A percentile compares a stretch with the other conserved stretches of the same genome.
Conservation (phyloP, 306 rosid species). For the Casuarina equisetifolia region DNA sequence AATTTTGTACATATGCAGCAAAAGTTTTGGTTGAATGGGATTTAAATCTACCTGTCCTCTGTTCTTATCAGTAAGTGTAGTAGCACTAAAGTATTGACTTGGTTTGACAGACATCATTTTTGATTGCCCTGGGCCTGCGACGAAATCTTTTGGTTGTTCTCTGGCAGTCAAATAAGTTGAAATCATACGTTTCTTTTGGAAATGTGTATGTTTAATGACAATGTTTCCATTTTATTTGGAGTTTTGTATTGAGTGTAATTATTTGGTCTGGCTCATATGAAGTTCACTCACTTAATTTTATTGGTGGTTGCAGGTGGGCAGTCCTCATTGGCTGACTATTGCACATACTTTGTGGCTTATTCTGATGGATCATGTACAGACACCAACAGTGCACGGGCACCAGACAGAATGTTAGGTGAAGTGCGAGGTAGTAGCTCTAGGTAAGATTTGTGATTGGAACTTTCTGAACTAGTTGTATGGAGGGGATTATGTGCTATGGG, state of each 20-base stretch:
- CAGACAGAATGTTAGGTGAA: slow-evolving; percentile 98
- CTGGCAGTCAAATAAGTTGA: background rate
- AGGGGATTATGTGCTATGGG: slow-evolving; percentile 2
- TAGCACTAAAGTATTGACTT: background rate
- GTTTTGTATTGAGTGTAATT: background rate
- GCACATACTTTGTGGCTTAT: slow-evolving; percentile 95
- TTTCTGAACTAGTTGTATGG: background rate
- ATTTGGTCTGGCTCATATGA: slow-evolving; percentile 14
- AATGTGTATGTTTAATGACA: background rate
- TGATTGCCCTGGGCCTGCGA: background rate
- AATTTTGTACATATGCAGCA: background rate
- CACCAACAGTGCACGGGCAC: slow-evolving; percentile 84
- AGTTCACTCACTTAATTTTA: slow-evolving; percentile 12
- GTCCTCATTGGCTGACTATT: slow-evolving; percentile 96
- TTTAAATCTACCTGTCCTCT: background rate
- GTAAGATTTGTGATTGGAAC: slow-evolving; percentile 40
- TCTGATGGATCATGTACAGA: slow-evolving; percentile 99
- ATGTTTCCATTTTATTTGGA: background rate
- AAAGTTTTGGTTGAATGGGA: background rate
- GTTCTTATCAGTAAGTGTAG: background rate
- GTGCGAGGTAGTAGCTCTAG: slow-evolving; percentile 92
- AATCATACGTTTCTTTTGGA: background rate
- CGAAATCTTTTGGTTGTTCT: background rate
- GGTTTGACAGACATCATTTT: background rate
- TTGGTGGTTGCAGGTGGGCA: slow-evolving; percentile 82